Evolutionary conservation across 805 yeast genomes (phyloP), one percentile per base, ranked within the genome.

Genomic region (Saccharomycopsis fermentans): DNA sequence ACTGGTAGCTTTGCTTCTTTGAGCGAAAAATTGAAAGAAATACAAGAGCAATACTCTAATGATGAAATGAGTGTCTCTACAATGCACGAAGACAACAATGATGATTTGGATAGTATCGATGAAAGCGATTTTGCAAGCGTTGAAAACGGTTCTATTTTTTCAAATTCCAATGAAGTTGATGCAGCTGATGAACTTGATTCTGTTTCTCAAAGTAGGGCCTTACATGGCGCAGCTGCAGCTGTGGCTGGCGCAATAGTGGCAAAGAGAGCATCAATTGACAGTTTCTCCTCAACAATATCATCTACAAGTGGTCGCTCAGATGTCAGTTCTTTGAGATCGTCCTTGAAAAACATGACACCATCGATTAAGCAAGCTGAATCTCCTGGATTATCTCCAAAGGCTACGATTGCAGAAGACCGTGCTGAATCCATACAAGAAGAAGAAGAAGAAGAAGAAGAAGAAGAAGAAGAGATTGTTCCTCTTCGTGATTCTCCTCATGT

Each of bases 1-100:
- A 61, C 62, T 6, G 63, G 63, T 14, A 58, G 63, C 36, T 61
- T 61, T 52, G 62, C 61, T 11, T 55, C 62, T 2, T 61, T 61
- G 55, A 56, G 59, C 14, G 63, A 61, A 37, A 61, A 59, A 35
- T 56, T 61, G 43, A 61, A 61, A 43, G 63, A 61, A 39, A 61
- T 61, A 27, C 63, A 61, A 24, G 52, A 61, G 27, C 61, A 59
- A n/a, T 61, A 61, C 35, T 55, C 57, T 14, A 39, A 36, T 17
- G 58, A 56, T 19, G 59, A 53, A 16, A 54, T 26, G 29, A 55
- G 40, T 29, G 19, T 47, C 17, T 56, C 62, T 6, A 57, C 62
- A 14, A 36, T 58, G 26, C 54, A 55, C 27, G 58, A 27, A 14
- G 55, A 54, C 11, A n/a, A 37, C 35, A 56, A 35, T 9, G 59